These are phyloP conservation scores for Taiozyma sp. DNA, from an alignment of 1,139 yeast species.

Conservation along the genomic window DNA sequence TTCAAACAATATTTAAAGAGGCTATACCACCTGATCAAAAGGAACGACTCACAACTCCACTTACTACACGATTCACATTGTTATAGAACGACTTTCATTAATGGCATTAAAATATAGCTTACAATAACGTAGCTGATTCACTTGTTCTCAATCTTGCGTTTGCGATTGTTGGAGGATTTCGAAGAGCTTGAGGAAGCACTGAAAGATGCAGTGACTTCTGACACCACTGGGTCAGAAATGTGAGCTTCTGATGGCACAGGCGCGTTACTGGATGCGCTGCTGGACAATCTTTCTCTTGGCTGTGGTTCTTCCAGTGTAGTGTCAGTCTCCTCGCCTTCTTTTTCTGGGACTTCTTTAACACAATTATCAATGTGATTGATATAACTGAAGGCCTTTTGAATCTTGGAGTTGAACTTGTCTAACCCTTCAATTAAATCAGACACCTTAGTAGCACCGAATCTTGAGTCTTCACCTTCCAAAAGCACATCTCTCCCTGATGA, in stretches of 20 bases:
- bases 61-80: neutral
- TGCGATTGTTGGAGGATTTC: conserved; percentile 3
- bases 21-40: neutral
- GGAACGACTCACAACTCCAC: neutral
- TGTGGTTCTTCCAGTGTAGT: neutral
- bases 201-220: conserved; percentile 6
- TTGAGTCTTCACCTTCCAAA: conserved; percentile 8
- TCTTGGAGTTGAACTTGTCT: conserved; percentile 9
- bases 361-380: conserved; percentile 6
- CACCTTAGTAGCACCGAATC: conserved; percentile 6
- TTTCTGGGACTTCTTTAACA: neutral
- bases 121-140: neutral
- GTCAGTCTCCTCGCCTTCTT: neutral
- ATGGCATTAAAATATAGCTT: neutral
- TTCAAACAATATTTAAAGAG: conserved; percentile 5
- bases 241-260: conserved; percentile 3
- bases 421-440: conserved; percentile 11
- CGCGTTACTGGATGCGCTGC: conserved; percentile 1
- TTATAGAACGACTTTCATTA: neutral
- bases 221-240: conserved; percentile 5
- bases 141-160: conserved; percentile 4
- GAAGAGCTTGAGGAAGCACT: conserved; percentile 1
- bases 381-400: conserved; percentile 11
- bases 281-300: conserved; percentile 6
- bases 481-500: conserved; percentile 20